Conservation (phyloP, 352 stramenopile species). For the Pythium diclinum region DNA sequence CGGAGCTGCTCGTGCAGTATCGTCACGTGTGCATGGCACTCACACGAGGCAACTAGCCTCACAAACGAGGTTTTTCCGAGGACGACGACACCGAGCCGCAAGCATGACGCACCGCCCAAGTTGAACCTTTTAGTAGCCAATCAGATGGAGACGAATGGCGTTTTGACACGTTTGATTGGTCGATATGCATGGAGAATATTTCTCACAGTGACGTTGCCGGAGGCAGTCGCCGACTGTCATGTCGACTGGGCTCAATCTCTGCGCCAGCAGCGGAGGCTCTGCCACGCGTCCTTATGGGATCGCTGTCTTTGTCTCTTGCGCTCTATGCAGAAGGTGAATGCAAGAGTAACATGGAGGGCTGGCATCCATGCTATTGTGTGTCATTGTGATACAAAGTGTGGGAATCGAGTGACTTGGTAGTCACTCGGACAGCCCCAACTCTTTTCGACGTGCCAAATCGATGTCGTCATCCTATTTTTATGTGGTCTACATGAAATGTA, state of each 20-base stretch:
- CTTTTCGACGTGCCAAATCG: too few relatives aligned
- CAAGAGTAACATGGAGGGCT: too few relatives aligned
- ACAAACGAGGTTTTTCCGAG: constrained; percentile 21
- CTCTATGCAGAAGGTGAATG: too few relatives aligned
- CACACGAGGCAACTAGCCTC: constrained; percentile 12
- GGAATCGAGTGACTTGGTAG: too few relatives aligned
- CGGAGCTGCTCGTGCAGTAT: constrained; percentile 7
- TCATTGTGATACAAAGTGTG: too few relatives aligned
- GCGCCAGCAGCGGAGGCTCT: not conserved
- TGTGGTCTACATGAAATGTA: not conserved
- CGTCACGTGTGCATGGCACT: constrained; percentile 13
- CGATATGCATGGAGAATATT: not conserved
- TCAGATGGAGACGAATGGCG: not conserved
- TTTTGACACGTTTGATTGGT: constrained; percentile 10
- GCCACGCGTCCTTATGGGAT: not conserved
- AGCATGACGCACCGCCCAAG: constrained; percentile 18
- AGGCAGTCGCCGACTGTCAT: not conserved
- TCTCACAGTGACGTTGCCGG: constrained; percentile 11
- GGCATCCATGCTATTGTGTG: too few relatives aligned
- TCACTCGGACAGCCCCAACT: too few relatives aligned
- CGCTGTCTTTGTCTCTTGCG: not conserved
- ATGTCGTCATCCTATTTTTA: not conserved
- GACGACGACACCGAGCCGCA: constrained; percentile 9
- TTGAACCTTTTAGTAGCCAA: constrained; percentile 22
- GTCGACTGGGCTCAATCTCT: not conserved